phyloP scores from a whole-genome alignment of 306 rosid species.

The Lotus japonicus region DNA sequence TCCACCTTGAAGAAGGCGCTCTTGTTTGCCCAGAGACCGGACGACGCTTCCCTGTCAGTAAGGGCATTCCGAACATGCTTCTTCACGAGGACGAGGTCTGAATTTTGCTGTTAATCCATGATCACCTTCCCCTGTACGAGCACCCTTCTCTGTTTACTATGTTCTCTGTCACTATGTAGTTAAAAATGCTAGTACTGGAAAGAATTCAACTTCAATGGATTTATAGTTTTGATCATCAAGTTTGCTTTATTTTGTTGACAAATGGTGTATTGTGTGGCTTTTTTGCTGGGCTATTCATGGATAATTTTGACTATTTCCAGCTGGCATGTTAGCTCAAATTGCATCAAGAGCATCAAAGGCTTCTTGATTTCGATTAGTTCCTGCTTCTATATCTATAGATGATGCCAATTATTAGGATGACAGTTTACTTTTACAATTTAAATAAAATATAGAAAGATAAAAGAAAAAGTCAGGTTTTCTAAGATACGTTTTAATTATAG shows the following conservation, averaged over 20 bases:
- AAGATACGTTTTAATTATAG: too few relatives aligned
- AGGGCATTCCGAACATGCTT: constrained; percentile 91
- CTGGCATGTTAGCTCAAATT: not conserved
- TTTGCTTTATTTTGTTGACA: not conserved
- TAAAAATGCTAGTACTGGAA: not conserved
- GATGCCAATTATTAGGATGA: too few relatives aligned
- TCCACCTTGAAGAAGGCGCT: constrained; percentile 86
- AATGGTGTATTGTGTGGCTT: not conserved
- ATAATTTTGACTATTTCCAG: not conserved
- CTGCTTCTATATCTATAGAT: not conserved
- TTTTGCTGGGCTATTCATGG: not conserved
- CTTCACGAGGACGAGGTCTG: constrained; percentile 95
- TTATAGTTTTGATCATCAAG: not conserved
- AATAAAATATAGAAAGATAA: too few relatives aligned
- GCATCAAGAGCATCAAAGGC: not conserved
- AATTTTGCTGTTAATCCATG: not conserved
- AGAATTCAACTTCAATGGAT: not conserved
- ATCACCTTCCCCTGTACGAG: not conserved
- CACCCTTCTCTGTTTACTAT: not conserved
- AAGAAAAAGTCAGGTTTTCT: too few relatives aligned
- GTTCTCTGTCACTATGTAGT: not conserved
- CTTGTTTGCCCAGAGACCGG: constrained; percentile 82
- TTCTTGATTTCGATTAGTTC: not conserved
- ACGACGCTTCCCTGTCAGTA: constrained; percentile 65
- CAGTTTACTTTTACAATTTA: too few relatives aligned